A percentile compares a stretch with the other conserved stretches of the same genome.
Evolutionary conservation across 345 rosid species (phyloP).

Genomic region (Eucalyptus viminalis): DNA sequence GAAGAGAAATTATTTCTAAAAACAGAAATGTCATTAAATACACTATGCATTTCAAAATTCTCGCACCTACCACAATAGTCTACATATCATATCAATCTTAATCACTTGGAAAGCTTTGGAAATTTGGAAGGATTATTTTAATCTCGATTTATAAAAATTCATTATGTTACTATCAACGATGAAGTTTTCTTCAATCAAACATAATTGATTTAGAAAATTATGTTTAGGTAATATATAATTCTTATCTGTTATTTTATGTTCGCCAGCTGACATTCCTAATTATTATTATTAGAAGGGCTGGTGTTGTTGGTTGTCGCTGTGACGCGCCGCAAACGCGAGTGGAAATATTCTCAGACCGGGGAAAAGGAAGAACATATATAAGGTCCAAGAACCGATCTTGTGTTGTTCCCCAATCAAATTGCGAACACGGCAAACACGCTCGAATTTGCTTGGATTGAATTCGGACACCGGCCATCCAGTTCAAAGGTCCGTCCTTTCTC

Average conservation of each 20-base stretch:
- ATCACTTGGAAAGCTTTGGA: not conserved
- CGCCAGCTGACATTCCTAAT: not conserved
- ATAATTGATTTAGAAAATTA: not conserved
- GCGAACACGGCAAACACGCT: rapidly evolving
- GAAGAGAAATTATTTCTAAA: no score
- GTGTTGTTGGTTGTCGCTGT: not conserved
- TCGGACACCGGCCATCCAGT: not conserved
- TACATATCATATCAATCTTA: not conserved
- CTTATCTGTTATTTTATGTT: not conserved
- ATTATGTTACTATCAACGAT: not conserved
- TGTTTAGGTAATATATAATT: not conserved
- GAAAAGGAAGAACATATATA: not conserved
- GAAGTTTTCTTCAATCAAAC: not conserved
- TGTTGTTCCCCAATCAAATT: rapidly evolving
- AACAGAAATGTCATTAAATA: no score
- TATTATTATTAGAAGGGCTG: not conserved
- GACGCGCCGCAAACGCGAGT: not conserved
- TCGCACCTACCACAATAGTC: not conserved
- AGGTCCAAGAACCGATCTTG: not conserved
- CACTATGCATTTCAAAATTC: not conserved
- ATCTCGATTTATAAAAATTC: not conserved
- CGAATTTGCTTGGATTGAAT: not conserved
- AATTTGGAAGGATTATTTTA: not conserved
- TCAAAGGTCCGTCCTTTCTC: not conserved
- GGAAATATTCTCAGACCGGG: not conserved